A percentile compares a stretch with the other conserved stretches of the same genome.
phyloP scores from a whole-genome alignment of 2,329 filamentous ascomycete species.

The Nakataea oryzae region DNA sequence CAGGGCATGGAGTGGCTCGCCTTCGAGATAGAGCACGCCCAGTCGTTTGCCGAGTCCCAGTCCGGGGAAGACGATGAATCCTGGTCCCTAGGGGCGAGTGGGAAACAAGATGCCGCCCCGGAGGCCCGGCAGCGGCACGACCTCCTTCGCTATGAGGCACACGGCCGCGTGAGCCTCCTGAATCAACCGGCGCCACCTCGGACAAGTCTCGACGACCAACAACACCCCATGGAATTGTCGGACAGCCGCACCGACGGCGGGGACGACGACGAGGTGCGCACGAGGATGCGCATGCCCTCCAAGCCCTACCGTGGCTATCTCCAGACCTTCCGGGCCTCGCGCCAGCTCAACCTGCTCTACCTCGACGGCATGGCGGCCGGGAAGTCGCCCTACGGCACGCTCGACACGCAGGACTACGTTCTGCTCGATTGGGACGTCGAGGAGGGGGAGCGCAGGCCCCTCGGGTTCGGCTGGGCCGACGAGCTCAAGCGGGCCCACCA shows the following conservation, averaged over 20 bases:
- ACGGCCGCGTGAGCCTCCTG: neutral
- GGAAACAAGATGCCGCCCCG: neutral
- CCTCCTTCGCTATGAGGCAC: neutral
- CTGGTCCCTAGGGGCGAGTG: neutral
- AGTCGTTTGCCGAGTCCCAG: slow-evolving; percentile 42
- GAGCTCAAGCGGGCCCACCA: slow-evolving; percentile 42
- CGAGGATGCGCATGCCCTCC: neutral
- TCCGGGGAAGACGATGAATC: neutral
- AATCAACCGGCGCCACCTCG: neutral
- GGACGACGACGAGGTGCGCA: neutral
- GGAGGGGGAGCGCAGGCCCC: neutral
- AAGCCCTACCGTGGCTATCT: slow-evolving; percentile 41
- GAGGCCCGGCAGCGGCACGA: neutral
- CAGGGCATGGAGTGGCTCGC: slow-evolving; percentile 55
- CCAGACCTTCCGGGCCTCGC: slow-evolving; percentile 52
- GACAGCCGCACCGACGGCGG: slow-evolving; percentile 1
- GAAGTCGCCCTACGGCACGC: slow-evolving; percentile 53
- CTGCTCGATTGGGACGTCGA: slow-evolving; percentile 21
- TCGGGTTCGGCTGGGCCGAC: slow-evolving; percentile 1
- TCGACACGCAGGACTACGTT: slow-evolving; percentile 57
- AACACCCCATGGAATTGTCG: neutral
- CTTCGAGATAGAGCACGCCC: slow-evolving; percentile 66
- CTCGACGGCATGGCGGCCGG: slow-evolving; percentile 61
- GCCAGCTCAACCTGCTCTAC: slow-evolving; percentile 51
- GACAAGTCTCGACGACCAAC: neutral